phyloP scores from a whole-genome alignment of 345 rosid species.

The Brassica incana region DNA sequence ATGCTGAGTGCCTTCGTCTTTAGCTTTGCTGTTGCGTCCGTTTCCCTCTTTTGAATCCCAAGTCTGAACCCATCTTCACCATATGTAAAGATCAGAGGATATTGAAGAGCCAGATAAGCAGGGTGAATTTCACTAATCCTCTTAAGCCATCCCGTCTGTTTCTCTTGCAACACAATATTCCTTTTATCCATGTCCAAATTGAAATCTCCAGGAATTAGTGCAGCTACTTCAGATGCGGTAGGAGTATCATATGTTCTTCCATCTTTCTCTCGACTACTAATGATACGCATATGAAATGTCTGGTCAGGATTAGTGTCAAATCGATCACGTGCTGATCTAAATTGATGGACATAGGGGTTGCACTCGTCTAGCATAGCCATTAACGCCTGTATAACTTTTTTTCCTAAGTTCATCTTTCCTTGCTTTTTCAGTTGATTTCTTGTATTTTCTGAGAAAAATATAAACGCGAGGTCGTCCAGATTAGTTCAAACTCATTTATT shows the following conservation, averaged over 20 bases:
- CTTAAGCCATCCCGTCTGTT: not conserved
- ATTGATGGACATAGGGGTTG: not conserved
- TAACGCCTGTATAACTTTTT: not conserved
- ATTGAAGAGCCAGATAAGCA: not conserved
- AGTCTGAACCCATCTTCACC: not conserved
- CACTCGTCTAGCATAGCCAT: not conserved
- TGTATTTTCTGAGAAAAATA: not conserved
- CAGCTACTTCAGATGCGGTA: not conserved
- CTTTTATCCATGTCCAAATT: not conserved
- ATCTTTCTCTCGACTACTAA: not conserved
- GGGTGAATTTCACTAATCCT: not conserved
- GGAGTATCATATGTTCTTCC: not conserved
- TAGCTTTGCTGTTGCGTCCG: not conserved
- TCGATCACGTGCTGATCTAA: not conserved
- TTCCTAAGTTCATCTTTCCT: not conserved
- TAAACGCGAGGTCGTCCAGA: too few relatives aligned
- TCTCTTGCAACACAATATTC: not conserved
- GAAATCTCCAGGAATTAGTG: not conserved
- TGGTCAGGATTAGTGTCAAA: not conserved
- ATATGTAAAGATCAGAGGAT: not conserved
- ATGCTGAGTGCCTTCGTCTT: not conserved
- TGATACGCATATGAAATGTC: not conserved
- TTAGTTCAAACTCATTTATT: too few relatives aligned
- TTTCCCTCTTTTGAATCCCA: not conserved
- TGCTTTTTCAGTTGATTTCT: not conserved